Evolutionary conservation across 129 eudicot genomes (phyloP), one percentile per base, ranked within the genome.

Genomic region (Pulicaria dysenterica): DNA sequence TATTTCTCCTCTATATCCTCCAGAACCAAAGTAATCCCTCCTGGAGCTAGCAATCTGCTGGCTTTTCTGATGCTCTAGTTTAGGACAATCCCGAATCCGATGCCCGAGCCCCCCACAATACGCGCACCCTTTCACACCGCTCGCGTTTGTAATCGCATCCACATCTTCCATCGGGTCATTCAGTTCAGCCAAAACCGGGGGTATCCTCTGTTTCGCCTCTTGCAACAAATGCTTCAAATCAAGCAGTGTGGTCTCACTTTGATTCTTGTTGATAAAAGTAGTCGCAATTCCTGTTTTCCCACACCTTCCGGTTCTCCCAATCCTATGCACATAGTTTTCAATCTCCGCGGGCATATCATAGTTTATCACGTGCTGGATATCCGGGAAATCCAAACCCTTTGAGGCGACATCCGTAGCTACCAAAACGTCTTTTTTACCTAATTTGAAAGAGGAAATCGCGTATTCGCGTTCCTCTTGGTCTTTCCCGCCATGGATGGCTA

Each of bases 51-150:
- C 97, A 64, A 91, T 82, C 47, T 85, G 92, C 73, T 61, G 65
- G 42, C 86, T 89, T 77, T 87, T 86, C 72, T 89, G 89, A 67
- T 86, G 94, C 81, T 89, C 96, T 49, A 84, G 69, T 58, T 92
- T 92, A 8, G 95, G 96, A 48, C 96, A 92, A 64, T 83, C 90
- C 13, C 79, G 63, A 16, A 89, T 89, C 40, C 91, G 70, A 16
- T 92, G 96, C 61, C 97, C 97, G 11, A 92, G 83, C 8, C 96
- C 96, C 68, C 96, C 94, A 87, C 96, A 92, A 16, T 86, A 86
- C 3, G 91, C 89, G 38, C 94, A 92, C 2, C 97, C 97, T 17
- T 86, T 89, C 3, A 89, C 87, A n/a, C 97, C 94, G 54, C 94
- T 92, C 0, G 89, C 93, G 58, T 75, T 66, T 0, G 91, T 81